Evolutionary conservation across 1,139 yeast species (phyloP).

Genomic region (Candida glucosophila): DNA sequence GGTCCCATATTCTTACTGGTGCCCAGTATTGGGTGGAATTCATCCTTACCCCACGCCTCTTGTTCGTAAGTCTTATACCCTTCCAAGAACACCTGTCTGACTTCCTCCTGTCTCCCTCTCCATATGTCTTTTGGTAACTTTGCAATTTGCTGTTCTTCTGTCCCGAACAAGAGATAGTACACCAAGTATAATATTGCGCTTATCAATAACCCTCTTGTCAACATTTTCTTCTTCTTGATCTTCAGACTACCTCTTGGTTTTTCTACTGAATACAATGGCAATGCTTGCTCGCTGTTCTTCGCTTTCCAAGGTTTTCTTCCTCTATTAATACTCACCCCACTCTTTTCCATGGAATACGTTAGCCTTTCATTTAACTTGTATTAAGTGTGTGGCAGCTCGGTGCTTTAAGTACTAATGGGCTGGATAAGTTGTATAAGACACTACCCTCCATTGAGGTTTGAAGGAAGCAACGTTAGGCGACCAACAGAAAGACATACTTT

Average conservation of each 20-base stretch:
- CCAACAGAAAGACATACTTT: too few relatives aligned
- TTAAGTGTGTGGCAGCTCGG: too few relatives aligned
- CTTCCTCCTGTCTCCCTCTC: slow-evolving; percentile 45
- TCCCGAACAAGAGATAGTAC: slow-evolving; percentile 13
- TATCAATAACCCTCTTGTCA: slow-evolving; percentile 33
- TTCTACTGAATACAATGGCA: slow-evolving; percentile 25
- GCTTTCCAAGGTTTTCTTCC: slow-evolving; percentile 7
- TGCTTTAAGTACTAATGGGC: too few relatives aligned
- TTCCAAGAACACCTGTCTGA: slow-evolving; percentile 56
- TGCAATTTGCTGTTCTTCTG: not conserved
- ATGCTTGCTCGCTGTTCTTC: slow-evolving; percentile 5
- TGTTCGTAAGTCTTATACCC: slow-evolving; percentile 74
- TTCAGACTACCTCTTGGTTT: slow-evolving; percentile 14
- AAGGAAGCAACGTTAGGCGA: too few relatives aligned
- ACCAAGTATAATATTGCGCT: slow-evolving; percentile 31
- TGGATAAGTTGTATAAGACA: too few relatives aligned
- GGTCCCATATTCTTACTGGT: slow-evolving; percentile 74
- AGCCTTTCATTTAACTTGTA: too few relatives aligned
- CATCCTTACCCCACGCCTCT: slow-evolving; percentile 70
- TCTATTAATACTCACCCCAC: too few relatives aligned
- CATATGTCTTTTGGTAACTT: slow-evolving; percentile 11
- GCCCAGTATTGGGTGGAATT: slow-evolving; percentile 42
- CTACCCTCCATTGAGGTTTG: too few relatives aligned
- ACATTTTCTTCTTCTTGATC: slow-evolving; percentile 24
- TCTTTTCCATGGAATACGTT: too few relatives aligned